These are phyloP conservation scores for Oryza longistaminata DNA, from an alignment of 176 grass and related monocot species.

Conservation along the genomic window DNA sequence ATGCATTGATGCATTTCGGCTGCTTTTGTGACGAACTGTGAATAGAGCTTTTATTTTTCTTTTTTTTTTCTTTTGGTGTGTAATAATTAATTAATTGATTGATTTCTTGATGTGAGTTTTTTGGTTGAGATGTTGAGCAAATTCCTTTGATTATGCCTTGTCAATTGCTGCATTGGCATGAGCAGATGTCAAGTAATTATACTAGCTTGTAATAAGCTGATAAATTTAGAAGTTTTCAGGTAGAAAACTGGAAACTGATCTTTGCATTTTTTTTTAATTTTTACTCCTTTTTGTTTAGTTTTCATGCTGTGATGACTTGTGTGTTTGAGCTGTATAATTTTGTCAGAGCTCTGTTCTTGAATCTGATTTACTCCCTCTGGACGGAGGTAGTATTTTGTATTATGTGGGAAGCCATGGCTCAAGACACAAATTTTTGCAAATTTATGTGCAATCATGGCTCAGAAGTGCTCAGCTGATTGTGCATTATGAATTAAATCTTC, in stretches of 20 bases:
- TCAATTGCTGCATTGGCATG: background rate
- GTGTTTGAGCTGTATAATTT: background rate
- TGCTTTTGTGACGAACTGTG: constrained; percentile 16
- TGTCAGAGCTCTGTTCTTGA: background rate
- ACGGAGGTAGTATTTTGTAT: too few relatives aligned
- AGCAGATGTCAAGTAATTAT: background rate
- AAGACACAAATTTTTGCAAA: background rate
- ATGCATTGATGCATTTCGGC: constrained; percentile 29
- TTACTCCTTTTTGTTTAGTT: background rate
- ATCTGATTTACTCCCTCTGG: background rate
- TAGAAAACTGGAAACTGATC: background rate
- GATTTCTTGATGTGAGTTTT: constrained; percentile 25
- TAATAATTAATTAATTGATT: constrained; percentile 35
- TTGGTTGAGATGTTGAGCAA: constrained; percentile 19
- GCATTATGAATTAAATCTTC: background rate
- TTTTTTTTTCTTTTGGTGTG: background rate
- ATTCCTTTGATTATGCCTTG: constrained; percentile 9
- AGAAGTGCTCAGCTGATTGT: background rate
- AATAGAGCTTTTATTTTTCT: constrained; percentile 20
- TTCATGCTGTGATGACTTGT: background rate
- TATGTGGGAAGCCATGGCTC: background rate
- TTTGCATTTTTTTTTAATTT: background rate
- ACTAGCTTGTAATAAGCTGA: background rate
- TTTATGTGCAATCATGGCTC: background rate
- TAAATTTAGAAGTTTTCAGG: background rate